These are phyloP conservation scores for Penicillium paxilli DNA, from an alignment of 495 filamentous ascomycete species.

Conservation along the genomic window DNA sequence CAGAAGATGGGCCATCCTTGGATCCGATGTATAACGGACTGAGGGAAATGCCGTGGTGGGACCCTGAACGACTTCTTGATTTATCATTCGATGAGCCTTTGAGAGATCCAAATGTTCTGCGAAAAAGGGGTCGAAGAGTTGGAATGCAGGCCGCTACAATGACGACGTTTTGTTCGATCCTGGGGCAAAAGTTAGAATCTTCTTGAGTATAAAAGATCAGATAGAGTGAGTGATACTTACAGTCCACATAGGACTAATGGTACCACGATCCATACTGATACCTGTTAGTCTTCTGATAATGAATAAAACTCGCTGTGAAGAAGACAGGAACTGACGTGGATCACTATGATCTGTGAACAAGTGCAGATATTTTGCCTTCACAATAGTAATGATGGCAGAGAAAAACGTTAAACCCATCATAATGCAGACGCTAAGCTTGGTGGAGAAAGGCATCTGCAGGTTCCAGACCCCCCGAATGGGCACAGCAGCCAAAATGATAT, in stretches of 20 bases:
- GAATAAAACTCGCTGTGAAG: too few relatives aligned
- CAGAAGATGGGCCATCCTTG: not conserved
- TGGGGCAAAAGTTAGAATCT: not conserved
- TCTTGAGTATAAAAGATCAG: not conserved
- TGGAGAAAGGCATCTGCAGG: slow-evolving; percentile 23
- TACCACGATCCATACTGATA: slow-evolving; percentile 13
- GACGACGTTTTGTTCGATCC: slow-evolving; percentile 29
- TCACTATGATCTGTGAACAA: slow-evolving; percentile 15
- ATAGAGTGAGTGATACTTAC: slow-evolving; percentile 8
- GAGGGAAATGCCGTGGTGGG: not conserved
- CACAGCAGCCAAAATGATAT: slow-evolving; percentile 26
- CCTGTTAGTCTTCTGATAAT: not conserved
- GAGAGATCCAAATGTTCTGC: slow-evolving; percentile 11
- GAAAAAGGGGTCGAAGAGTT: slow-evolving; percentile 32
- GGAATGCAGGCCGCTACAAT: slow-evolving; percentile 38
- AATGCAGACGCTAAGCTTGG: slow-evolving; percentile 19
- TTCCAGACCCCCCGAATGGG: slow-evolving; percentile 28
- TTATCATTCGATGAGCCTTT: not conserved
- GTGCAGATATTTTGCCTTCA: slow-evolving; percentile 21
- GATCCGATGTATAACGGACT: slow-evolving; percentile 6
- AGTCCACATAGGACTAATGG: slow-evolving; percentile 18
- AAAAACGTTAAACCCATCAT: slow-evolving; percentile 29
- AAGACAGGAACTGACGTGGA: slow-evolving; percentile 11
- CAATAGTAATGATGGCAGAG: slow-evolving; percentile 19
- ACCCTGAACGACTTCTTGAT: not conserved